Evolutionary conservation across 2,329 filamentous ascomycete genomes (phyloP), one percentile per base, ranked within the genome.

Genomic region (Cladosporium sp.): DNA sequence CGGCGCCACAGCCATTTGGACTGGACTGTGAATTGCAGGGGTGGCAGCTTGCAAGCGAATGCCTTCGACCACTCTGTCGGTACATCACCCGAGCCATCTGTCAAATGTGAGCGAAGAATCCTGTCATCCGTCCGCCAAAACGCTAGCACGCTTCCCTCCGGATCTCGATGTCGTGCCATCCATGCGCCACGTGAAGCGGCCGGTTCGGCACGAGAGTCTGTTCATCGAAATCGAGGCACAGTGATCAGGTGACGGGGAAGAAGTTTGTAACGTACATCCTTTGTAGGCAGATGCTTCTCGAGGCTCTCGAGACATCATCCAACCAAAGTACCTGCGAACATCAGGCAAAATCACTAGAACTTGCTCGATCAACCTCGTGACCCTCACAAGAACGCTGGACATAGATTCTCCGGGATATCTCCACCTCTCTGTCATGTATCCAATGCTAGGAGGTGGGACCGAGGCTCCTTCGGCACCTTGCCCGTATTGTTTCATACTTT

Each of bases 81-180:
- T 21, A 34, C 52, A 24, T 10, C 52, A 12, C 5, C 52, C 52
- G 52, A 18, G 52, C 52, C 52, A 32, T 32, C 26, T 30, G 51
- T 55, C 52, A 55, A 21, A 18, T 21, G 41, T 12, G 41, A 47
- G 41, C 32, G 52, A 55, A 30, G 52, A 55, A n/a, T 55, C 52
- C 52, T 55, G 52, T 55, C 52, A 55, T 30, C 26, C 52, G 28
- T 14, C 28, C 52, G 52, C 52, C 52, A 34, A 55, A 30, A 55
- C 52, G 52, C 24, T 55, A 55, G 52, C 52, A 47, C 41, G 26
- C 52, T 55, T 32, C 7, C 30, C 32, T 34, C 28, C 28, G 52
- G 28, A 55, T 55, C 52, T 12, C n/a, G 52, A 55, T 55, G 28
- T 32, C 32, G 30, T 55, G 18, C 28, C 15, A 30, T 54, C 51